Conservation (phyloP, 148 eudicot species). For the Beta vulgaris region DNA sequence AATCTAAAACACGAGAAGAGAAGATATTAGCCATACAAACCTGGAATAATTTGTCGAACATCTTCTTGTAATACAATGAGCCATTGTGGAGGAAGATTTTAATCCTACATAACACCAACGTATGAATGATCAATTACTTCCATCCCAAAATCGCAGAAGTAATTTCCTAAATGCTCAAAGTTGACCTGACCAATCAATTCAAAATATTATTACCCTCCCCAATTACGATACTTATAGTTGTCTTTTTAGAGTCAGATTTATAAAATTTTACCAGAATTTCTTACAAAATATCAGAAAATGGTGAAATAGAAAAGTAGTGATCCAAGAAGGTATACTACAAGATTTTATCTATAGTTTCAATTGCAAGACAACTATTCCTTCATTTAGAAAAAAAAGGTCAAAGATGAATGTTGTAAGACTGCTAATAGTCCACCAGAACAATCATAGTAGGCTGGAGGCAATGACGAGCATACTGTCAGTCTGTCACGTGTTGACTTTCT, state of each 20-base stretch:
- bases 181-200: not conserved
- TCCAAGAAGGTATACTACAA: not conserved
- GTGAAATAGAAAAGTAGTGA: not conserved
- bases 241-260: not conserved
- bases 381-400: no score
- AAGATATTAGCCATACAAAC: conserved; percentile 33
- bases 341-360: not conserved
- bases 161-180: not conserved
- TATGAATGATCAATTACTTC: not conserved
- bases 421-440: no score
- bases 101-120: conserved; percentile 51
- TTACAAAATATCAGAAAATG: not conserved
- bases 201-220: not conserved
- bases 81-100: conserved; percentile 89
- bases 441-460: no score
- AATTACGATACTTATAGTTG: not conserved
- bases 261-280: not conserved
- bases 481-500: no score
- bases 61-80: conserved; percentile 71
- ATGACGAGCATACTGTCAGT: no score
- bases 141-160: not conserved
- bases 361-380: no score
- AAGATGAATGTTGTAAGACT: no score
- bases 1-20: conserved; percentile 2
- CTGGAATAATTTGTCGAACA: conserved; percentile 92